Conservation (phyloP, 176 grass and related monocot genomes). For the Ananas comosus region DNA sequence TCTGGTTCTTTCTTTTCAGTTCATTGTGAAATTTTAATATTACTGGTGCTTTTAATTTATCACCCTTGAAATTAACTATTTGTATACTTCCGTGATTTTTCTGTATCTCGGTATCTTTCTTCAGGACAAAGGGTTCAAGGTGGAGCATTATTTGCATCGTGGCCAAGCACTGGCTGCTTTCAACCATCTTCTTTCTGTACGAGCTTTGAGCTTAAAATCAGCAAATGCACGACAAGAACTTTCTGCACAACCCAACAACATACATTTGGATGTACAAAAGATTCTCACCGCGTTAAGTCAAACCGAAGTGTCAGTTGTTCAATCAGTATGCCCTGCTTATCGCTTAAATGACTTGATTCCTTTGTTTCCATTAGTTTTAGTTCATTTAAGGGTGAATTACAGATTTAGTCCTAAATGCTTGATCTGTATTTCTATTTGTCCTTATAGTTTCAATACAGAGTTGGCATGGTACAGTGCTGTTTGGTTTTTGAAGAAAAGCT, state of each 20-base stretch:
- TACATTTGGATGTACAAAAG: slow-evolving; percentile 59
- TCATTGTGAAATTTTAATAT: background rate
- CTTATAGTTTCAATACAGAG: too few species aligned
- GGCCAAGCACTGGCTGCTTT: slow-evolving; percentile 83
- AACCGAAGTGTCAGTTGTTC: slow-evolving; percentile 70
- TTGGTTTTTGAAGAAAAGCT: too few species aligned
- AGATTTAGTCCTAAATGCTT: too few species aligned
- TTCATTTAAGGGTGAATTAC: too few species aligned
- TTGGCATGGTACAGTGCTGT: too few species aligned
- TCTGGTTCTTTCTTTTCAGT: background rate
- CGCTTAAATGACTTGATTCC: slow-evolving; percentile 10
- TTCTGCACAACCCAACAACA: slow-evolving; percentile 57
- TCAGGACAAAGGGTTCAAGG: slow-evolving; percentile 83
- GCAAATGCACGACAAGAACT: slow-evolving; percentile 45
- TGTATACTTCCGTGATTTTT: slow-evolving; percentile 12
- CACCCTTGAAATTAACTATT: slow-evolving; percentile 1
- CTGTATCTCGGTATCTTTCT: slow-evolving; percentile 9
- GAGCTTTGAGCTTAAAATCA: slow-evolving; percentile 74
- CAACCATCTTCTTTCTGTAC: slow-evolving; percentile 70
- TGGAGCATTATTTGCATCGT: slow-evolving; percentile 84
- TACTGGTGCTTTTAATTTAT: background rate
- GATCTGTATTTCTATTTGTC: too few species aligned
- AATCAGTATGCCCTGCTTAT: slow-evolving; percentile 55
- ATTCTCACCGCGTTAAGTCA: slow-evolving; percentile 79
- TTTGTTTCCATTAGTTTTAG: background rate